Conservation (phyloP, 2,329 filamentous ascomycete species). For the Coniochaeta hoffmannii region DNA sequence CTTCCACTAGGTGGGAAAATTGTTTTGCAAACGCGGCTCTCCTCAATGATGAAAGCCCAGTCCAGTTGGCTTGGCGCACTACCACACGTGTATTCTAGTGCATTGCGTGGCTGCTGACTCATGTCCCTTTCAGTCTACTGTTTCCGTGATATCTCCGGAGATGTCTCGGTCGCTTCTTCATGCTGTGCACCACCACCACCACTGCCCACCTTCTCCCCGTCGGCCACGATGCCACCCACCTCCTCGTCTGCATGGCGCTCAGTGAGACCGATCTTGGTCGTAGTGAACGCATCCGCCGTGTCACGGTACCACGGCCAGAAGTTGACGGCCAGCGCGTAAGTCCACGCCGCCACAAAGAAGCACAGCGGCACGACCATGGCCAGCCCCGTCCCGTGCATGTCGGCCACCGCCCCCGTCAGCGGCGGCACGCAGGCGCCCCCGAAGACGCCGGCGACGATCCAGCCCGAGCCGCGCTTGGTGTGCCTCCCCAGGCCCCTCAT, state of each 20-base stretch:
- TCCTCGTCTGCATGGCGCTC: background rate
- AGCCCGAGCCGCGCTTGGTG: constrained; percentile 69
- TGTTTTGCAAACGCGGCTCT: too few species aligned
- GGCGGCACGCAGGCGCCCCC: constrained; percentile 71
- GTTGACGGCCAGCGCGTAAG: constrained; percentile 56
- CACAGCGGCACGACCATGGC: constrained; percentile 60
- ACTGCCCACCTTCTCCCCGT: constrained; percentile 11
- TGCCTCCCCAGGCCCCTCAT: constrained; percentile 70
- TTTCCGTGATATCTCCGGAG: too few species aligned
- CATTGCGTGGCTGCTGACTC: too few species aligned
- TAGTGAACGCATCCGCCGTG: constrained; percentile 51
- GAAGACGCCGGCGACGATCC: constrained; percentile 61
- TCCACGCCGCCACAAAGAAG: constrained; percentile 50
- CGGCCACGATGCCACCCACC: background rate
- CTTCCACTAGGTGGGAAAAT: too few species aligned
- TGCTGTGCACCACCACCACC: too few species aligned
- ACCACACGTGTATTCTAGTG: too few species aligned
- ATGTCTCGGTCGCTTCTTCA: background rate
- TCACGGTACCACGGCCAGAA: constrained; percentile 57
- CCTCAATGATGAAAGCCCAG: too few species aligned
- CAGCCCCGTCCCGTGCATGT: constrained; percentile 49
- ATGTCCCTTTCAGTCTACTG: too few species aligned
- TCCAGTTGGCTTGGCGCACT: too few species aligned
- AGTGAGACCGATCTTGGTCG: constrained; percentile 33
- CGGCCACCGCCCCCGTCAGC: constrained; percentile 60